Percentiles rank a stretch among this genome's conserved stretches.
These are phyloP conservation scores for Astrothelium subdiscretum DNA, from an alignment of 495 filamentous ascomycete genomes.

Conservation along the genomic window DNA sequence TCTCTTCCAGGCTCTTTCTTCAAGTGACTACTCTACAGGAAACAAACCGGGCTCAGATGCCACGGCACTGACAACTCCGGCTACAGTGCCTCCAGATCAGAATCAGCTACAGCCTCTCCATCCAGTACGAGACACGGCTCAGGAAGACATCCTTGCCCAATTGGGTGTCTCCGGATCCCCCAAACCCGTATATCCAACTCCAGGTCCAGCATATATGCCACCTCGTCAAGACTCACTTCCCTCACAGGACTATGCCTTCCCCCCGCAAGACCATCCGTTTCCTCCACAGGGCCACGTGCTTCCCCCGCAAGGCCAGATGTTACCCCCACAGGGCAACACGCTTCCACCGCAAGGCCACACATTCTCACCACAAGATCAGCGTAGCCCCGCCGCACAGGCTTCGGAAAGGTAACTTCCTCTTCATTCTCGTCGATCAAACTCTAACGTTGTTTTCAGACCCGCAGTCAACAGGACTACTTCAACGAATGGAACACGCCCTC, in stretches of 20 bases:
- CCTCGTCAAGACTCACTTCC: neutral
- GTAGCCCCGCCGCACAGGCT: neutral
- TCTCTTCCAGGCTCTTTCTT: slow-evolving; percentile 22
- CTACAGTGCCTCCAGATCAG: neutral
- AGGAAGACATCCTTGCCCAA: slow-evolving; percentile 28
- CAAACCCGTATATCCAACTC: slow-evolving; percentile 25
- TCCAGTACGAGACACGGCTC: slow-evolving; percentile 15
- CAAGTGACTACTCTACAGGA: neutral
- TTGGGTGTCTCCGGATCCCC: slow-evolving; percentile 30
- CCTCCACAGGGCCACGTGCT: too few relatives aligned
- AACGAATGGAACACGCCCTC: neutral
- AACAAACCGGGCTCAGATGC: neutral
- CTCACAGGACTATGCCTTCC: neutral
- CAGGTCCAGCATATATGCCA: slow-evolving; percentile 16
- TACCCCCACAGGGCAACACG: too few relatives aligned
- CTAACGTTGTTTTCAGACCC: neutral
- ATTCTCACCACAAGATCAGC: neutral
- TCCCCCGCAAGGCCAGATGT: too few relatives aligned
- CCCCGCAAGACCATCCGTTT: too few relatives aligned
- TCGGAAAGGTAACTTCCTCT: neutral
- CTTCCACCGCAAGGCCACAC: too few relatives aligned
- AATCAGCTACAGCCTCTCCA: neutral
- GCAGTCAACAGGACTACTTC: neutral
- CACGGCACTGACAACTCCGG: neutral
- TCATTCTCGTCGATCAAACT: neutral